Percentiles rank a stretch among this genome's conserved stretches.
Conservation (phyloP, 495 filamentous ascomycete species). For the Lasiosphaeria hispida region DNA sequence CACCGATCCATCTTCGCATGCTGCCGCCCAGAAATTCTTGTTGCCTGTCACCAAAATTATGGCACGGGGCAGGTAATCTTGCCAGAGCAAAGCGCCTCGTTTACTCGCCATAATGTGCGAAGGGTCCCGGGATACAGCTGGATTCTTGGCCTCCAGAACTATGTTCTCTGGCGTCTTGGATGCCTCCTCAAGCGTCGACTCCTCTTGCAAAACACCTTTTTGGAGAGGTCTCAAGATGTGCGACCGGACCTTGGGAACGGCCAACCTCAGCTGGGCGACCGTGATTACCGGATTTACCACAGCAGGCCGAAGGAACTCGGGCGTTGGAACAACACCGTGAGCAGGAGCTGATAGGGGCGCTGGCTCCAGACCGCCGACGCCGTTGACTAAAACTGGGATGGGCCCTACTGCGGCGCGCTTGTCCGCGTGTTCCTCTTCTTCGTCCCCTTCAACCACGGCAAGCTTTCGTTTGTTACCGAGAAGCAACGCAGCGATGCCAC, state of each 20-base stretch:
- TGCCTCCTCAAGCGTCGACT: constrained; percentile 55
- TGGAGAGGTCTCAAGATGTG: constrained; percentile 71
- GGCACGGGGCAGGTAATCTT: constrained; percentile 82
- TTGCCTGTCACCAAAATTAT: constrained; percentile 87
- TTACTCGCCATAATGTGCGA: constrained; percentile 76
- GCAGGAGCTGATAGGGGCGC: constrained; percentile 52
- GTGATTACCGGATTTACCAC: constrained; percentile 75
- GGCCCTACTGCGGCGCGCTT: constrained; percentile 68
- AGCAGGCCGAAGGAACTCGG: constrained; percentile 85
- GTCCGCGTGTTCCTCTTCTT: constrained; percentile 57
- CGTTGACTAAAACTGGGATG: constrained; percentile 70
- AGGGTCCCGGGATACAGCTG: constrained; percentile 68
- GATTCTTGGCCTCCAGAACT: constrained; percentile 49
- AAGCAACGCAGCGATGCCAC: constrained; percentile 78
- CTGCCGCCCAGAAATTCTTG: constrained; percentile 84
- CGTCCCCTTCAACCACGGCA: constrained; percentile 62
- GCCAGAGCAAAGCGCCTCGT: constrained; percentile 84
- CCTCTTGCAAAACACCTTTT: constrained; percentile 42
- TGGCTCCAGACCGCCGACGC: constrained; percentile 71
- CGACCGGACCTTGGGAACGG: constrained; percentile 81
- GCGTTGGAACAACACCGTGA: constrained; percentile 67
- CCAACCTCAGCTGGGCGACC: constrained; percentile 82
- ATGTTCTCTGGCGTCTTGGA: constrained; percentile 57
- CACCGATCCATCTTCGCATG: constrained; percentile 89
- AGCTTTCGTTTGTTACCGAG: constrained; percentile 91